Conservation (phyloP, 1,284 basidiomycete species). For the Wolfiporia cocos region DNA sequence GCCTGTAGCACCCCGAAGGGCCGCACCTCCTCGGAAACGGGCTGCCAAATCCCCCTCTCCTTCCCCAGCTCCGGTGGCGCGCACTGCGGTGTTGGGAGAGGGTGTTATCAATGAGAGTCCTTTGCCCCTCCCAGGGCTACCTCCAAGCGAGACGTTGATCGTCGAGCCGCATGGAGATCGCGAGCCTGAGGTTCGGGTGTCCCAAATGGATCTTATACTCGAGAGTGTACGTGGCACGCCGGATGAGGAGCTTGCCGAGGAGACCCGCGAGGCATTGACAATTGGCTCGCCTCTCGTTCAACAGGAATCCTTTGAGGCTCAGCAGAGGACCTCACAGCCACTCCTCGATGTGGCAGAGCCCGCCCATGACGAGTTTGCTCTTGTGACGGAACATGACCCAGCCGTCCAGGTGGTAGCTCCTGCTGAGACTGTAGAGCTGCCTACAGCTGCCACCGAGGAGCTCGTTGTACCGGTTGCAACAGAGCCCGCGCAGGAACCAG, state of each 20-base stretch:
- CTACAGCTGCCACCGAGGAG: neutral
- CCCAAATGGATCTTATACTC: conserved; percentile 11
- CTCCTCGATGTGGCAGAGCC: no score
- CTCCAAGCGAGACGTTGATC: conserved; percentile 6
- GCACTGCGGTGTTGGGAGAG: conserved; percentile 9
- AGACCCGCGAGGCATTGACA: no score
- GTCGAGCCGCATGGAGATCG: conserved; percentile 13
- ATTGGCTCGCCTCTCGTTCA: no score
- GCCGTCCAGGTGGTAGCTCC: neutral
- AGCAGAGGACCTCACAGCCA: conserved; percentile 1
- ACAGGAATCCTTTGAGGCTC: no score
- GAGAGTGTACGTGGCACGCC: conserved; percentile 6
- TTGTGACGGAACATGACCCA: no score
- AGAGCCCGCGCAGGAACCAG: conserved; percentile 22
- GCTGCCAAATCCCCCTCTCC: conserved; percentile 35
- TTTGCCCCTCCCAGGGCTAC: conserved; percentile 9
- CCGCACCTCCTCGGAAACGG: conserved; percentile 65
- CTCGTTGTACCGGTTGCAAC: neutral
- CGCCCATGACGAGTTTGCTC: no score
- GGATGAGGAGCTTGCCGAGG: no score
- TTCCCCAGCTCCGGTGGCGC: conserved; percentile 6
- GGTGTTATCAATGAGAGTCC: conserved; percentile 17
- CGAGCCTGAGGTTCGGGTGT: conserved; percentile 12
- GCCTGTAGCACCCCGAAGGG: conserved; percentile 60
- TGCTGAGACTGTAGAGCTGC: neutral